Conservation (phyloP, 2,329 filamentous ascomycete species). For the Paraphaeosphaeria sporulosa region DNA sequence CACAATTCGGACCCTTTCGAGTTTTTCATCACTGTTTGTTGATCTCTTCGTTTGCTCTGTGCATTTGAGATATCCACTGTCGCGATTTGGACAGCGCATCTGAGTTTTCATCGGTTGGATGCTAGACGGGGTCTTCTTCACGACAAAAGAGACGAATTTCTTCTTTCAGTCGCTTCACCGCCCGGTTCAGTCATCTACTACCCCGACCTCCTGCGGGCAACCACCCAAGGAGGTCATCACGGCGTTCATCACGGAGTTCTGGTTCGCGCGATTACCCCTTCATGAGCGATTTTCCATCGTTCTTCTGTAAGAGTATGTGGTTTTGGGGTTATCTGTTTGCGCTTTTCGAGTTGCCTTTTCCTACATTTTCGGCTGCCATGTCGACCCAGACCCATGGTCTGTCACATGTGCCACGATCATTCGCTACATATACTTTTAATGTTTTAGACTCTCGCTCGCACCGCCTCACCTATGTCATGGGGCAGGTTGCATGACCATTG, state of each 20-base stretch:
- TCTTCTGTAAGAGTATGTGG: constrained; percentile 42
- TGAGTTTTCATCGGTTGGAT: constrained; percentile 28
- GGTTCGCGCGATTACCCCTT: constrained; percentile 36
- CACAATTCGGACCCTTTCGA: constrained; percentile 13
- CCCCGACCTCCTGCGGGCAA: constrained; percentile 8
- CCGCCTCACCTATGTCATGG: constrained; percentile 17
- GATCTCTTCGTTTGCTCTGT: constrained; percentile 30
- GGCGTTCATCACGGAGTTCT: constrained; percentile 28
- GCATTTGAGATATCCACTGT: constrained; percentile 49
- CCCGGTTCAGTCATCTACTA: constrained; percentile 34
- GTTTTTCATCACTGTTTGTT: constrained; percentile 26
- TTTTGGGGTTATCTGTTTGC: constrained; percentile 15
- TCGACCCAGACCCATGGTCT: constrained; percentile 24
- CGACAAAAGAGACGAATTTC: constrained; percentile 41
- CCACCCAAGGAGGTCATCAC: constrained; percentile 9
- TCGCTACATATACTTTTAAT: constrained; percentile 47
- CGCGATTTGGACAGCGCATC: constrained; percentile 35
- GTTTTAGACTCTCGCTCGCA: constrained; percentile 49
- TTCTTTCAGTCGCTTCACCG: constrained; percentile 41
- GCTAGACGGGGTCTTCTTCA: constrained; percentile 31
- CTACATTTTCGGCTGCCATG: constrained; percentile 17
- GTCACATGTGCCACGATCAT: constrained; percentile 37
- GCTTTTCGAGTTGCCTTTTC: constrained; percentile 11
- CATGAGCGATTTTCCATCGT: constrained; percentile 31
- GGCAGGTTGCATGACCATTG: constrained; percentile 44